Evolutionary conservation across 352 stramenopile species (phyloP), one percentile per base, ranked within the genome.

Genomic region (Discostella stelligera): DNA sequence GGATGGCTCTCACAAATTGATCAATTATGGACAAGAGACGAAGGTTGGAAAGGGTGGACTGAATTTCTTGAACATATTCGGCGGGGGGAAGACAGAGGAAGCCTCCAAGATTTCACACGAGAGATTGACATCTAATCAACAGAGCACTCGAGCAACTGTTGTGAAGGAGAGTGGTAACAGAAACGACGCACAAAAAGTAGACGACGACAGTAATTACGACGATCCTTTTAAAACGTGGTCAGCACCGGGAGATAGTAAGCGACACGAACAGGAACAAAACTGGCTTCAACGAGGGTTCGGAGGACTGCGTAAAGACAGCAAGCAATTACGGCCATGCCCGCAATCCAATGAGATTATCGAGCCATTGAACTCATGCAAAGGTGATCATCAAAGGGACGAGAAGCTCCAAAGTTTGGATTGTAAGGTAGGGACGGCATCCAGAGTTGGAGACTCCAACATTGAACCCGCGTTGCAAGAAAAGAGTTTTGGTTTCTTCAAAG

Each of bases 181-280:
- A 66, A 53, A 9, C 20, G 39, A 56, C 11, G n/a, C n/a, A 66
- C 27, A 14, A 41, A 37, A 27, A 63, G 21, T 5, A 32, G 27
- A 32, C 27, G 27, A 63, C 1, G 30, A 63, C 0, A 49, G 30
- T 21, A 55, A 70, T 49, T 54, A 71, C 14, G 67, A 75, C 27
- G 67, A 75, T 49, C 67, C 67, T 32, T 75, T 75, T 70, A 55
- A 54, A n/a, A 75, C 67, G 30, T 75, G 67, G 67, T 63, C 41
- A 48, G 67, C 55, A 16, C 37, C 55, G 11, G 53, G 67, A 11
- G 67, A 71, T 9, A 32, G 4, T 7, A 71, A 32, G 20, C 30
- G 37, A 37, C 50, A 32, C 50, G 49, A 66, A 71, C 44, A 10
- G 25, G 50, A 64, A 14, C 64, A 18, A 20, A 75, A 75, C 16